Conservation (phyloP, 306 rosid species). For the Quercus engelmannii region DNA sequence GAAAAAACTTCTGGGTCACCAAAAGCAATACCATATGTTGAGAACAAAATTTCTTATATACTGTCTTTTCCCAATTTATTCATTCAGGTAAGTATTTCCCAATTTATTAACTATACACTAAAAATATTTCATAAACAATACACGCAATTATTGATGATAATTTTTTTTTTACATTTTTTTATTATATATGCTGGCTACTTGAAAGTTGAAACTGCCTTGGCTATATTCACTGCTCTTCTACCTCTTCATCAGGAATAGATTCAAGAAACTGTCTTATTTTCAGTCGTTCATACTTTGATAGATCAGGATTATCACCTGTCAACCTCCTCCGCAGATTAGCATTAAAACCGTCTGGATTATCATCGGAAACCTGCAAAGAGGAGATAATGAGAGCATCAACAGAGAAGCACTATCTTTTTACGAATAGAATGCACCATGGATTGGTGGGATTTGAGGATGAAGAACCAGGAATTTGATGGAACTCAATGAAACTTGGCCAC, state of each 20-base stretch:
- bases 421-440: background rate
- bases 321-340: slow-evolving; percentile 53
- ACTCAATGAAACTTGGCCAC: too few relatives aligned
- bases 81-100: too few relatives aligned
- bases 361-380: slow-evolving; percentile 54
- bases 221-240: slow-evolving; percentile 33
- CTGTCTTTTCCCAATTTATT: too few relatives aligned
- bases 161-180: background rate
- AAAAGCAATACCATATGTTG: too few relatives aligned
- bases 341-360: slow-evolving; percentile 27
- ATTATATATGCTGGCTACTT: slow-evolving; percentile 23
- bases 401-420: background rate
- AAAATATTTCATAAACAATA: background rate
- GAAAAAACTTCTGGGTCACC: too few relatives aligned
- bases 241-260: slow-evolving; percentile 48
- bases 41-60: too few relatives aligned
- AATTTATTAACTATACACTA: too few relatives aligned
- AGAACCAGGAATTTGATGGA: background rate
- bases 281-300: slow-evolving; percentile 53
- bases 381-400: slow-evolving; percentile 13
- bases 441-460: background rate
- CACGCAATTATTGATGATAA: background rate
- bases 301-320: slow-evolving; percentile 60
- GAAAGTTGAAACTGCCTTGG: background rate
- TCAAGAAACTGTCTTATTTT: slow-evolving; percentile 65